Conservation (phyloP, 78 protist genomes). For the Dictyostelium purpureum region DNA sequence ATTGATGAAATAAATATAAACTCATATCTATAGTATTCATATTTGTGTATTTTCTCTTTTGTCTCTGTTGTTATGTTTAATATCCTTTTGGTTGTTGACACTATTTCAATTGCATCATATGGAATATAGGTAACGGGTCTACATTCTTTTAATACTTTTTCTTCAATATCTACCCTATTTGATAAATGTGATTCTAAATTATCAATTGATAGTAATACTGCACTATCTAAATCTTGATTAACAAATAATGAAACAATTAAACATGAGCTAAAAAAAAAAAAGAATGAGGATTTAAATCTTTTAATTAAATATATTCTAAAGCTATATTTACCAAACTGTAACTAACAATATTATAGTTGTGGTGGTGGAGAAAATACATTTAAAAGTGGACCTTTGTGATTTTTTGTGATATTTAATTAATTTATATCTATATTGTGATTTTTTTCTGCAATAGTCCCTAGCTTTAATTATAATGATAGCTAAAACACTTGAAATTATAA, state of each 20-base stretch:
- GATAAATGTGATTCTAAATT: neutral
- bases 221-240: constrained; percentile 47
- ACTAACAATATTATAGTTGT: constrained; percentile 1
- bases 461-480: too few relatives aligned
- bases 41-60: constrained; percentile 7
- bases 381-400: neutral
- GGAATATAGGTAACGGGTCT: neutral
- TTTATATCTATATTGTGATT: neutral
- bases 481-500: too few relatives aligned
- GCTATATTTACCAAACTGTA: neutral
- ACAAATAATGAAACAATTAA: constrained; percentile 21
- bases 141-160: constrained; percentile 34
- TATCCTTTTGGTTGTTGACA: neutral
- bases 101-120: constrained; percentile 39
- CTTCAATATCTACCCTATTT: constrained; percentile 20
- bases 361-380: neutral
- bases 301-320: neutral
- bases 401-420: neutral
- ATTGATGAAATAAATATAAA: neutral
- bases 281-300: neutral
- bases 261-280: neutral
- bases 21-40: constrained; percentile 36
- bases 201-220: constrained; percentile 25
- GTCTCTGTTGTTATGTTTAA: neutral
- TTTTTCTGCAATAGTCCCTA: too few relatives aligned